Base-by-base conservation (phyloP, 148 eudicot species). In the Amaranthus cruentus region DNA sequence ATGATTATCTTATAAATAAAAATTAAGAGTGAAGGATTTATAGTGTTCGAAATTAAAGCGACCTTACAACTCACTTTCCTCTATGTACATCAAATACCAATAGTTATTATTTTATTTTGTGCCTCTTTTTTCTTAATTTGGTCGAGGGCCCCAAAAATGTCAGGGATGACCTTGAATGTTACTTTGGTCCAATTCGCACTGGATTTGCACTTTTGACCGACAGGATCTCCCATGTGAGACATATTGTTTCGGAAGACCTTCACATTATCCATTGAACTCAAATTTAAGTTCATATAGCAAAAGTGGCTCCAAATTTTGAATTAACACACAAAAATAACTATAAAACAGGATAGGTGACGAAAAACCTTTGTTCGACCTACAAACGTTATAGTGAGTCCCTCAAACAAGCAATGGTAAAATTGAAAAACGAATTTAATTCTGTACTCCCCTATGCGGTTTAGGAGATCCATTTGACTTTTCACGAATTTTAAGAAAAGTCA, bases 151-250 rank as follows among this genome's bases (percentile, higher is more conserved):
- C 38, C 0, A 28, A 28, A 28, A 28, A 28, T 28, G 38, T 28
- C 38, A 28, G 38, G 2, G 38, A 28, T 97, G 13, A 97, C 96
- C 82, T 86, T 88, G 70, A 90, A 95, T 15, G 97, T 76, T 42
- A 95, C 91, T 78, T 86, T 91, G 3, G 98, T 95, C 98, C 98
- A 95, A 75, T 95, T 95, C 52, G 91, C 98, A 58, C 83, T 65
- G 56, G 76, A 71, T 81, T 90, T 91, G 79, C 98, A 95, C 77
- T 83, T 87, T 3, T 84, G 74, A 47, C 83, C 87, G 9, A 68
- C 74, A 62, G 98, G 97, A 52, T 80, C 84, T 47, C 88, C 82
- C 83, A 89, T 95, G 55, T 77, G 73, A 10, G 87, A 86, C 98
- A 95, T 95, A 82, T 95, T 91, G 78, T 79, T 47, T 4, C 84